Conservation (phyloP, 2,329 filamentous ascomycete species). For the Aureobasidium sp. region DNA sequence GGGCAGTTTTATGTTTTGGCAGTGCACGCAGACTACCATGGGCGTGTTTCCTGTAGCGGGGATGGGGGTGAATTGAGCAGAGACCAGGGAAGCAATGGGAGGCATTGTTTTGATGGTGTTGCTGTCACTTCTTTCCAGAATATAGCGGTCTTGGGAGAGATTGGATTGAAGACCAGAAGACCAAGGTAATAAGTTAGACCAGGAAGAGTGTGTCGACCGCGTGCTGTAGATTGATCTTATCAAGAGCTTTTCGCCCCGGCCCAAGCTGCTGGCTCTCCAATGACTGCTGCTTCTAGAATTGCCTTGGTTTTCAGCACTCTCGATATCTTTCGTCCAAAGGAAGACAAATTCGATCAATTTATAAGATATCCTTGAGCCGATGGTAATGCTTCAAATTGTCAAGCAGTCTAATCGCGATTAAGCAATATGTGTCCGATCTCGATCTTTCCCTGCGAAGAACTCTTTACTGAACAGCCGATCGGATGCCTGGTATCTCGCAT, state of each 20-base stretch:
- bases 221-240: too few relatives aligned
- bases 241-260: too few relatives aligned
- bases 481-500: background rate
- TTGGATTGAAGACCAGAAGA: background rate
- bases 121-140: background rate
- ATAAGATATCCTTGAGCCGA: background rate
- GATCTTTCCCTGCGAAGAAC: background rate
- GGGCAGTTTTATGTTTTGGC: background rate
- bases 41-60: background rate
- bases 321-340: too few relatives aligned
- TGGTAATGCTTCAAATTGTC: background rate
- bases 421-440: background rate
- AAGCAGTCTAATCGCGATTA: background rate
- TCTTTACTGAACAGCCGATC: background rate
- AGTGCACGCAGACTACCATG: slow-evolving; percentile 4
- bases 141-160: background rate
- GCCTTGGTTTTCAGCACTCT: too few relatives aligned
- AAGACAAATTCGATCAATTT: too few relatives aligned
- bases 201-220: too few relatives aligned
- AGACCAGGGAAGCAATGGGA: background rate
- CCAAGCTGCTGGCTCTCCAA: too few relatives aligned
- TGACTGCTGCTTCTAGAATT: too few relatives aligned
- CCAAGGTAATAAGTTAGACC: too few relatives aligned
- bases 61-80: background rate
- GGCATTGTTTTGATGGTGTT: background rate